phyloP scores from a whole-genome alignment of 495 filamentous ascomycete genomes.

The Corynascus novoguineensis region DNA sequence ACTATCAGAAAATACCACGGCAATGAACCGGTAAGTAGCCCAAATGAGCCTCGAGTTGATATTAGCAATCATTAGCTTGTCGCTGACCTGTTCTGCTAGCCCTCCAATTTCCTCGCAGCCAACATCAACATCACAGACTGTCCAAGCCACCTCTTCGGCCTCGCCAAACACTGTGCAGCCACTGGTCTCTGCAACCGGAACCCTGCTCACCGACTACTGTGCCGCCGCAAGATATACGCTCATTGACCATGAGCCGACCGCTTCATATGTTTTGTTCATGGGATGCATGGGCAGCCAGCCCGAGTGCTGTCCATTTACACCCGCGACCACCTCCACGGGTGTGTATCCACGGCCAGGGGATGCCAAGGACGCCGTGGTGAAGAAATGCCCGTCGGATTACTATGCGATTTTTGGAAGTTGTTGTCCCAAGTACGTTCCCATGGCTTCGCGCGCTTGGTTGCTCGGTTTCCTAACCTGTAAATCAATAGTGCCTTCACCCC shows the following conservation, averaged over 20 bases:
- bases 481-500: constrained; percentile 15
- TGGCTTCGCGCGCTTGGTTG: not conserved
- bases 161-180: not conserved
- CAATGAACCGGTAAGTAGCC: not conserved
- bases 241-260: constrained; percentile 15
- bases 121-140: not conserved
- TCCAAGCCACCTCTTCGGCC: not conserved
- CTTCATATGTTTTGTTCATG: constrained; percentile 21
- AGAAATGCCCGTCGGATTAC: constrained; percentile 20
- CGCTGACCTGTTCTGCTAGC: not conserved
- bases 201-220: constrained; percentile 13
- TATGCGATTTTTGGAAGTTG: constrained; percentile 19
- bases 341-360: constrained; percentile 11
- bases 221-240: constrained; percentile 18
- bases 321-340: not conserved
- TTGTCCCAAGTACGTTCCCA: constrained; percentile 20
- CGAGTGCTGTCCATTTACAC: constrained; percentile 23
- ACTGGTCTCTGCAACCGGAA: not conserved
- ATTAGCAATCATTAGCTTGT: not conserved
- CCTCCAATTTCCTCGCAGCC: not conserved
- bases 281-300: constrained; percentile 20
- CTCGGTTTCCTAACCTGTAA: not conserved
- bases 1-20: not conserved
- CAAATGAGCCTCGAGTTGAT: not conserved
- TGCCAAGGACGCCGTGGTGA: constrained; percentile 6